Conservation (phyloP, 1,139 yeast genomes). For the Kluyveromyces marxianus region DNA sequence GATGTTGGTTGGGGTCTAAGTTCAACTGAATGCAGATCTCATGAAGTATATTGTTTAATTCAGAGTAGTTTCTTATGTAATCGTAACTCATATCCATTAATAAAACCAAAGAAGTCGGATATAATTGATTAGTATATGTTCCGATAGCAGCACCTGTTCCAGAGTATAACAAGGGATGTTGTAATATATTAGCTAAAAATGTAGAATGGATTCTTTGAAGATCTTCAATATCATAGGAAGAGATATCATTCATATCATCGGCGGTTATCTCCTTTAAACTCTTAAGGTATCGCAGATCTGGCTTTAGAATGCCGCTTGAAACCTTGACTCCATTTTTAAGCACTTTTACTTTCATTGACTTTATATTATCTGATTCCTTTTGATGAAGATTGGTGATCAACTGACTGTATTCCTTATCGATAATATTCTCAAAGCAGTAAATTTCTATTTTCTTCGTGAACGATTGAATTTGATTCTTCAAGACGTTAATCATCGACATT, state of each 20-base stretch:
- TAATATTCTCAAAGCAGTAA: conserved; percentile 22
- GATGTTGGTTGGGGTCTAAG: conserved; percentile 15
- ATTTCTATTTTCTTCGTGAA: conserved; percentile 21
- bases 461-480: conserved; percentile 23
- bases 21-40: conserved; percentile 24
- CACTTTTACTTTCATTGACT: conserved; percentile 6
- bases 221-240: conserved; percentile 22
- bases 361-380: conserved; percentile 6
- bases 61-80: conserved; percentile 17
- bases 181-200: conserved; percentile 18
- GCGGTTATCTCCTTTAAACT: background rate
- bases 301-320: conserved; percentile 19
- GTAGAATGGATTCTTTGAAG: conserved; percentile 20
- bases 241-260: background rate
- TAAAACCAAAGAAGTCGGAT: conserved; percentile 22
- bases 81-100: conserved; percentile 20
- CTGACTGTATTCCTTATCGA: conserved; percentile 32
- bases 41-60: conserved; percentile 23
- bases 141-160: conserved; percentile 16
- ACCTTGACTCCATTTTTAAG: conserved; percentile 16
- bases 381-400: conserved; percentile 33
- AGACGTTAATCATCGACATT: conserved; percentile 20
- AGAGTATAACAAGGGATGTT: conserved; percentile 22
- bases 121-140: conserved; percentile 20
- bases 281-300: conserved; percentile 8